Base-by-base conservation (phyloP, 495 filamentous ascomycete species). In the Tetracladium marchalianum region DNA sequence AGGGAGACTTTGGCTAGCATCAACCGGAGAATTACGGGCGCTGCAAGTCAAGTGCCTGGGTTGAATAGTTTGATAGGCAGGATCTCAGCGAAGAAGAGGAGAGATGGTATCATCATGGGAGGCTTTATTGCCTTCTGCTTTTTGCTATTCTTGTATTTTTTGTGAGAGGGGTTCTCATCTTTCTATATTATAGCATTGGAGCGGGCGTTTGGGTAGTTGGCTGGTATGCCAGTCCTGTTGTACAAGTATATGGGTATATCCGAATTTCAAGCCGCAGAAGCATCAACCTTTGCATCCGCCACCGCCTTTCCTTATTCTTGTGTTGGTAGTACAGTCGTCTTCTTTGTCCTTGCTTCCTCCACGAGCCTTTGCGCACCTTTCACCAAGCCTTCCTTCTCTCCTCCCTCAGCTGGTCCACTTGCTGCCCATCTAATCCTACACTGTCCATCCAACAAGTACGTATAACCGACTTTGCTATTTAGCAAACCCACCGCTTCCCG, bases 401-500 rank as follows among this genome's bases (percentile, higher is more conserved):
- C 72, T 4, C 64, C 69, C 38, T 80, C 72, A 11, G 85, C 82
- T 34, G 69, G 62, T n/a, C 87, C 92, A 62, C 87, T 90, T 3
- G 85, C 92, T 0, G 90, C 92, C 92, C 92, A 99, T 31, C 92
- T 76, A 49, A 99, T 96, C 66, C 75, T 82, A 65, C 87, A 93
- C 39, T 87, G 66, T 54, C 77, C 69, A 66, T 99, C 92, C 47
- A 99, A 63, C 45, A 99, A 70, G 66, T 95, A 99, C 19, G 88
- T 85, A 69, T 96, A 96, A 11, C 93, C 93, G 10, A 95, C 90
- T 66, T 85, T 88, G 35, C 72, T 75, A 64, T 97, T 99, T 61
- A 87, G 61, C 58, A 92, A 66, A 2, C 87, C 90, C 51, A 97
- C 81, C 31, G 73, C 68, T 61, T 89, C 82, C 44, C 81, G 77